phyloP scores from a whole-genome alignment of 1,284 basidiomycete genomes.

The Papiliotrema flavescens region DNA sequence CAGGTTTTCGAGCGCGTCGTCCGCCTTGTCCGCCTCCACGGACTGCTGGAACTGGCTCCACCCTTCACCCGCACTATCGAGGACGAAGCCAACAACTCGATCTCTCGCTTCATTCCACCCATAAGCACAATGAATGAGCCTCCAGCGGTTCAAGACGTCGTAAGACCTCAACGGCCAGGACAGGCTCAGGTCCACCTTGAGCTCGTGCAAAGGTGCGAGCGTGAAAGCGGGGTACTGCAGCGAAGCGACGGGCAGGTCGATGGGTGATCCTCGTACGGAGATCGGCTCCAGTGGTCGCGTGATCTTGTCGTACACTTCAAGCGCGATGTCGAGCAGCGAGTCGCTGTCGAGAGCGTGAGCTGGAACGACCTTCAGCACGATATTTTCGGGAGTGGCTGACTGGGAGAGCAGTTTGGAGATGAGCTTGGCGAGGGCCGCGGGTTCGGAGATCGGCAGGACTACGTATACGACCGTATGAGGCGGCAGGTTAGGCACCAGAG shows the following conservation, averaged over 20 bases:
- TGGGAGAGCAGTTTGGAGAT: neutral
- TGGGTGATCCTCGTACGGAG: constrained; percentile 14
- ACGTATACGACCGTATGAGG: constrained; percentile 11
- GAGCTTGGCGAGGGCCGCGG: neutral
- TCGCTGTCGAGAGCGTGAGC: neutral
- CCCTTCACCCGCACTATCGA: constrained; percentile 34
- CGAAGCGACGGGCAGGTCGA: constrained; percentile 10
- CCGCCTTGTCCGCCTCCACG: constrained; percentile 11
- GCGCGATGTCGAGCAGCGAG: constrained; percentile 12
- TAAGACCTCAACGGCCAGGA: constrained; percentile 36
- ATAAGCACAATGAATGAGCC: constrained; percentile 31
- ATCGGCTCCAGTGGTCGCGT: constrained; percentile 19
- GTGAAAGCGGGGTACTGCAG: constrained; percentile 33
- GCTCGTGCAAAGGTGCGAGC: constrained; percentile 19
- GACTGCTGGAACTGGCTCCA: constrained; percentile 1
- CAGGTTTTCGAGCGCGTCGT: constrained; percentile 6
- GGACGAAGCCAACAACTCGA: constrained; percentile 18
- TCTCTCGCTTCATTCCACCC: constrained; percentile 6
- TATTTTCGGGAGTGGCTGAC: neutral
- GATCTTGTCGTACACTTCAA: constrained; percentile 34
- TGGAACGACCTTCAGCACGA: constrained; percentile 17
- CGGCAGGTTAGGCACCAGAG: neutral
- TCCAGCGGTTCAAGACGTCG: constrained; percentile 38
- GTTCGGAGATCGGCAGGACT: constrained; percentile 1
- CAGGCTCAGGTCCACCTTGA: constrained; percentile 30